Evolutionary conservation across 2,329 filamentous ascomycete species (phyloP).

Genomic region (Tolypocladium tundrense): DNA sequence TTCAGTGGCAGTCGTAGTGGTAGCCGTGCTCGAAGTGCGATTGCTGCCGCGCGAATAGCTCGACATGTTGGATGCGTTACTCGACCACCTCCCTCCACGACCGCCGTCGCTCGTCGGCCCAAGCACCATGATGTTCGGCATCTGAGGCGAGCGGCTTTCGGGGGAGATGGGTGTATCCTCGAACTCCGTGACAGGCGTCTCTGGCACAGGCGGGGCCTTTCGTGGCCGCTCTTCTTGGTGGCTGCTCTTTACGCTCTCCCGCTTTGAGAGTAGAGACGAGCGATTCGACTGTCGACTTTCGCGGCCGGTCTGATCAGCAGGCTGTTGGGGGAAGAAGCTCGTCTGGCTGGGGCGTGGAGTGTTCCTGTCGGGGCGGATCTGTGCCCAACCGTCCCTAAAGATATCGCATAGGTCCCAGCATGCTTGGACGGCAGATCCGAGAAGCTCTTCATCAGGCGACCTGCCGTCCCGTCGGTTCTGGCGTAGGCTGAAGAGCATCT

Average conservation of each 20-base stretch:
- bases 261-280: conserved; percentile 39
- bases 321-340: conserved; percentile 50
- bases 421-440: conserved; percentile 80
- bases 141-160: conserved; percentile 61
- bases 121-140: conserved; percentile 82
- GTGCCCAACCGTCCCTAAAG: conserved; percentile 85
- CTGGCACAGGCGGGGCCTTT: conserved; percentile 49
- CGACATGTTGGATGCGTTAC: conserved; percentile 67
- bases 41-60: conserved; percentile 64
- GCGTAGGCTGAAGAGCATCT: conserved; percentile 85
- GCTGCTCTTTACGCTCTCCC: conserved; percentile 38
- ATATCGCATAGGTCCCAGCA: conserved; percentile 94
- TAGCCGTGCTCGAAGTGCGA: conserved; percentile 60
- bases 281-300: conserved; percentile 42
- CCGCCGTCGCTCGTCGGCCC: conserved; percentile 53
- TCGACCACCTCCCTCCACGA: conserved; percentile 69
- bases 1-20: conserved; percentile 57
- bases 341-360: conserved; percentile 76
- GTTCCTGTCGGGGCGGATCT: conserved; percentile 73
- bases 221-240: conserved; percentile 37
- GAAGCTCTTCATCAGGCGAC: conserved; percentile 67
- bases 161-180: conserved; percentile 81
- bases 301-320: conserved; percentile 36
- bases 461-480: conserved; percentile 70
- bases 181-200: conserved; percentile 91